Evolutionary conservation across 805 yeast species (phyloP).

Genomic region (Cyberlindnera mississippiensis): DNA sequence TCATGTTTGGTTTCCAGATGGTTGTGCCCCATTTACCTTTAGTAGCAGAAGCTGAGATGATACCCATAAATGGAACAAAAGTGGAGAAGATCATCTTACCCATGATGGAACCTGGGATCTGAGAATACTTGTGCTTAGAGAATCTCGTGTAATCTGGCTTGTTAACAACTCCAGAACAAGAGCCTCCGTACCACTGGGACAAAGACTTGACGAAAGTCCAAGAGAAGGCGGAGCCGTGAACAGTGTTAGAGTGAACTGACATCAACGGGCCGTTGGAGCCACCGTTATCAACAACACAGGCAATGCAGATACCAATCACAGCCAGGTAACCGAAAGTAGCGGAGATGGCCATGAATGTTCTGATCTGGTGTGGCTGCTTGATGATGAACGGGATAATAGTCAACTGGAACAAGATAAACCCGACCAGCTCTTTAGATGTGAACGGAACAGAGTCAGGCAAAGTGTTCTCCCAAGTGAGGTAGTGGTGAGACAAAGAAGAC

Average conservation of each 20-base stretch:
- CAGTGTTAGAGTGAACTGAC: constrained; percentile 7
- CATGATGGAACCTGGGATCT: constrained; percentile 28
- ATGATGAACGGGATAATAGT: constrained; percentile 3
- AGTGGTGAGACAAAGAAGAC: constrained; percentile 1
- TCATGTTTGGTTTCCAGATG: constrained; percentile 36
- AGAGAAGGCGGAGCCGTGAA: constrained; percentile 21
- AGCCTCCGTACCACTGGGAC: constrained; percentile 37
- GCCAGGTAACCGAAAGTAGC: constrained; percentile 6
- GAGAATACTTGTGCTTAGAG: constrained; percentile 25
- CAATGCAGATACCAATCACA: constrained; percentile 8
- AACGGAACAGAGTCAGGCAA: constrained; percentile 11
- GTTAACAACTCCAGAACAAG: constrained; percentile 35
- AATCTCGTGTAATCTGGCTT: constrained; percentile 39
- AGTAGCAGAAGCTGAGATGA: constrained; percentile 35
- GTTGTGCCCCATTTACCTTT: constrained; percentile 31
- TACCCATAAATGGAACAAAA: constrained; percentile 36
- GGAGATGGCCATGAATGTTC: constrained; percentile 1
- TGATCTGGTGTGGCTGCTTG: constrained; percentile 5
- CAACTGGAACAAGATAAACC: constrained; percentile 8
- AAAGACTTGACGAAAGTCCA: constrained; percentile 39
- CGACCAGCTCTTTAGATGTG: constrained; percentile 7
- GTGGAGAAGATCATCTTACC: constrained; percentile 32
- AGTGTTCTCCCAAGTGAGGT: constrained; percentile 7
- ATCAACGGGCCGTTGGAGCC: constrained; percentile 10
- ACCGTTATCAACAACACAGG: constrained; percentile 10